Conservation (phyloP, 2,329 filamentous ascomycete species). For the Cladobotryum mycophilum region DNA sequence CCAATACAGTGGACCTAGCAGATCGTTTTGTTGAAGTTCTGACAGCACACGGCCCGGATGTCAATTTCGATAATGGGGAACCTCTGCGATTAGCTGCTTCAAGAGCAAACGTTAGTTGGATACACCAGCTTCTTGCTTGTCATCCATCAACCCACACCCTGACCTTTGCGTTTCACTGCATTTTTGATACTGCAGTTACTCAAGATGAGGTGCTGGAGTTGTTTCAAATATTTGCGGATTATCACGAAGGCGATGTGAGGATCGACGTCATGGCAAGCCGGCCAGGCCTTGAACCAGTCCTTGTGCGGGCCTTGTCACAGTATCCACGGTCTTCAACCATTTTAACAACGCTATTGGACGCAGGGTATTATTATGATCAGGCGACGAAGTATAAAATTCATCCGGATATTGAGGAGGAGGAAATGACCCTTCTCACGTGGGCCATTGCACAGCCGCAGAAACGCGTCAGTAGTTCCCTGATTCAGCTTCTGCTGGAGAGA, state of each 20-base stretch:
- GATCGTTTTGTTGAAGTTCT: slow-evolving; percentile 39
- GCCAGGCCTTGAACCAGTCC: slow-evolving; percentile 38
- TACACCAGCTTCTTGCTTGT: slow-evolving; percentile 43
- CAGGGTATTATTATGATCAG: slow-evolving; percentile 56
- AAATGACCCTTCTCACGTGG: slow-evolving; percentile 54
- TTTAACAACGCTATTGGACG: slow-evolving; percentile 47
- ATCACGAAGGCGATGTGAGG: slow-evolving; percentile 39
- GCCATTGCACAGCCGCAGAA: slow-evolving; percentile 57
- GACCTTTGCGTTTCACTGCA: slow-evolving; percentile 47
- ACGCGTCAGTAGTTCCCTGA: slow-evolving; percentile 51
- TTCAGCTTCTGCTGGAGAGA: slow-evolving; percentile 49
- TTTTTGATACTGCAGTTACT: slow-evolving; percentile 45
- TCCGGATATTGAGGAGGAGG: slow-evolving; percentile 45
- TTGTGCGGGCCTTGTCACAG: slow-evolving; percentile 46
- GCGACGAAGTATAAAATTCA: slow-evolving; percentile 37
- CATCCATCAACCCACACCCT: slow-evolving; percentile 45
- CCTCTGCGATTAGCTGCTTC: slow-evolving; percentile 49
- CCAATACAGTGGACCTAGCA: slow-evolving; percentile 34
- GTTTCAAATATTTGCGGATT: slow-evolving; percentile 45
- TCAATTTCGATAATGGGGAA: slow-evolving; percentile 48
- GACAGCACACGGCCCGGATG: slow-evolving; percentile 34
- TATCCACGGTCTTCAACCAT: slow-evolving; percentile 50
- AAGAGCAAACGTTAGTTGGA: slow-evolving; percentile 43
- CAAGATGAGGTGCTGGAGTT: slow-evolving; percentile 47
- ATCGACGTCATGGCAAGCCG: slow-evolving; percentile 45